Base-by-base conservation (phyloP, 2,329 filamentous ascomycete species). In the Alternaria solani region DNA sequence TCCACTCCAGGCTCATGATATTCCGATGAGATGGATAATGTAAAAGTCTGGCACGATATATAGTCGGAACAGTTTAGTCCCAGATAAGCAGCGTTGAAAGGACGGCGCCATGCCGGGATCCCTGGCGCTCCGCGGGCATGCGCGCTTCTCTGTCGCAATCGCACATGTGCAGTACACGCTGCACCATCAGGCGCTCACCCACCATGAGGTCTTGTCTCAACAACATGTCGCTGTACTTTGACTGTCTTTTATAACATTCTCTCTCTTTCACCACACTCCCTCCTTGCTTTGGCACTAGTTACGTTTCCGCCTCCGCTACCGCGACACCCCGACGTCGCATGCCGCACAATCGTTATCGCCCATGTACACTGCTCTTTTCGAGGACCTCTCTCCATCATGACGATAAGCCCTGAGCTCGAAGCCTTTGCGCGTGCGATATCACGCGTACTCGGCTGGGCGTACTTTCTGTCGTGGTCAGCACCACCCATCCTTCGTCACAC, bases 371-470 rank as follows among this genome's bases (percentile, higher is more conserved):
- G 48, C 55, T 49, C 48, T 44, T 18, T 18, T 41, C 8, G 28
- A 38, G 3, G 8, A 14, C 41, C 25, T 25, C 25, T 38, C 28
- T 6, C 4, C 43, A 42, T 16, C 46, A 62, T 51, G 42, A 57
- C 51, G 42, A 57, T 47, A 55, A 58, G 51, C 38, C 46, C 60
- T 49, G 63, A 65, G 51, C 56, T 71, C 28, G 66, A 74, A 16
- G 59, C 69, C 36, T 75, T 78, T 56, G 74, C 75, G 14, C 69
- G 65, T 49, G 75, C 73, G 3, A 55, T 75, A 41, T 79, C 76
- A 14, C 65, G 76, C 20, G 61, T 79, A 4, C 46, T 79, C 14
- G 77, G 77, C 11, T 79, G 76, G 76, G 53, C 65, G 7, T 79
- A 79, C 59, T 76, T 79, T 55, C 57, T 79, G 23, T 66, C 64